A percentile compares a stretch with the other conserved stretches of the same genome.
These are phyloP conservation scores for Hordeum marinum DNA, from an alignment of 176 grass and related monocot species.

Conservation along the genomic window DNA sequence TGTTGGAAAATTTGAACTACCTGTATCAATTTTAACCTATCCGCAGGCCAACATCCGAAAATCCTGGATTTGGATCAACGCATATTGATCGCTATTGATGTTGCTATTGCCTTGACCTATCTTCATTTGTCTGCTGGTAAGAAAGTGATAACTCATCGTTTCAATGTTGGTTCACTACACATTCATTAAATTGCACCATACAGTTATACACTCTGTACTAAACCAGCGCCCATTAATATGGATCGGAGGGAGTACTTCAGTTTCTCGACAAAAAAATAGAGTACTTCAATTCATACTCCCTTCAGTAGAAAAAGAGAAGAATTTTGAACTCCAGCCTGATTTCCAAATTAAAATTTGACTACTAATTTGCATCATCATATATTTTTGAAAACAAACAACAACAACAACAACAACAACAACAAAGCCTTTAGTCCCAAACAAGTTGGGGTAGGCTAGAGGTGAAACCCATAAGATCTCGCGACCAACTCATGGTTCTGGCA, in stretches of 20 bases:
- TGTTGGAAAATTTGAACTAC: not conserved
- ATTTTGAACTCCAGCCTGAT: not conserved
- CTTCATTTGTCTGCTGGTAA: slow-evolving; percentile 64
- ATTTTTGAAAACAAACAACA: too few relatives aligned
- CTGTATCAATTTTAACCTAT: slow-evolving; percentile 16
- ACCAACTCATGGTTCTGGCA: too few relatives aligned
- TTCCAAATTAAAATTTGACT: not conserved
- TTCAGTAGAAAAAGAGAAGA: not conserved
- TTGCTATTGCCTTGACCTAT: slow-evolving; percentile 74
- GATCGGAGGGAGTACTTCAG: too few relatives aligned
- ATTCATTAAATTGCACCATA: not conserved
- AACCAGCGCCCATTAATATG: too few relatives aligned
- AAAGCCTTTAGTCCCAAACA: too few relatives aligned
- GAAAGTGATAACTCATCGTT: not conserved
- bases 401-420: too few relatives aligned
- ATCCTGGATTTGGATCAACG: slow-evolving; percentile 59
- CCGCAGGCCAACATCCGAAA: slow-evolving; percentile 29
- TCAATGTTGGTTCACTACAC: not conserved
- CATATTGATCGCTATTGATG: slow-evolving; percentile 69
- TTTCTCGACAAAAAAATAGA: too few relatives aligned
- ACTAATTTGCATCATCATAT: not conserved
- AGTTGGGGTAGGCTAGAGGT: too few relatives aligned
- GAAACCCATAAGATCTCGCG: too few relatives aligned
- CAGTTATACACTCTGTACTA: too few relatives aligned
- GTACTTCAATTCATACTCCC: not conserved